Evolutionary conservation across 2,329 filamentous ascomycete genomes (phyloP), one percentile per base, ranked within the genome.

Genomic region (Penicillium sp.): DNA sequence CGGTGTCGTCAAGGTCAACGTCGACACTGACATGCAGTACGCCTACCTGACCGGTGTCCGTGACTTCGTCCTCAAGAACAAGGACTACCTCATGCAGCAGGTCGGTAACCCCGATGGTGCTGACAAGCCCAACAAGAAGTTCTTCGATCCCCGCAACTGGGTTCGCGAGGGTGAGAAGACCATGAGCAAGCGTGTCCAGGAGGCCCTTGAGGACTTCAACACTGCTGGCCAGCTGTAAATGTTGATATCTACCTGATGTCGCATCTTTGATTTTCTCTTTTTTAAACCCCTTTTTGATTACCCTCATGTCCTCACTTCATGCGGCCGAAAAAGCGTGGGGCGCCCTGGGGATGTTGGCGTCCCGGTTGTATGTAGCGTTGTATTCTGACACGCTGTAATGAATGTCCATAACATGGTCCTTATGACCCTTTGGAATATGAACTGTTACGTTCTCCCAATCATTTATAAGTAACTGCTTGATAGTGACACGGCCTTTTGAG

Each of bases 81-180:
- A 96, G 81, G 93, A 96, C 69, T 99, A 97, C 83, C 79, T 99
- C 67, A 79, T 84, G 79, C 85, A 82, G 57, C 84, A 90, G 70
- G 88, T 99, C 66, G 94, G 94, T 70, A 99, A 97, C 84, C 93
- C 93, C 63, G 92, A 97, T 47, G 92, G 93, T 58, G 87, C 85
- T 18, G 90, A 96, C 81, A 97, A 97, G 88, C 93, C 94, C 72
- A 99, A 99, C 87, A 99, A 99, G 90, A 97, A 97, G 81, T 87
- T 81, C 81, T 91, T 89, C 68, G 86, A 89, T 79, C 91, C 91
- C 67, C 87, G 91, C 78, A 91, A 97, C 73, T 96, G 92, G 93
- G 90, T 96, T 60, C 89, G 92, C 57, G 76, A 78, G 81, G 94
- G 93, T 70, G 94, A 99, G 86, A 96, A 97, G 87, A 91, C 88